These are phyloP conservation scores for Beauveria asiatica DNA, from an alignment of 2,329 filamentous ascomycete species.

Conservation along the genomic window DNA sequence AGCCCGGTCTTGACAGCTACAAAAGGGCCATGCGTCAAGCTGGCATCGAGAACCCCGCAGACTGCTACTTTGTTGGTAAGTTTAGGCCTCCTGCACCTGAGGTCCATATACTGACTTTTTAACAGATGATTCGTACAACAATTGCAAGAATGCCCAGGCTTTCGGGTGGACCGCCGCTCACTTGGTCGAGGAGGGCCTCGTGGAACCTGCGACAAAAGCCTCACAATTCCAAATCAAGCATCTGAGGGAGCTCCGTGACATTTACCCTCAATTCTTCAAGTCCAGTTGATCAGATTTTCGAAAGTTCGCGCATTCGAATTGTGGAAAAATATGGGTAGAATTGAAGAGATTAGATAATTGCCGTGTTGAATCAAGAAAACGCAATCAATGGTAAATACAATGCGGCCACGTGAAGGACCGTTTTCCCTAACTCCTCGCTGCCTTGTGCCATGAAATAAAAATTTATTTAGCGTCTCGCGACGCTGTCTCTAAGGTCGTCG, in stretches of 20 bases:
- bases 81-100: slow-evolving; percentile 12
- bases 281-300: slow-evolving; percentile 17
- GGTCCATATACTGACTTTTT: neutral
- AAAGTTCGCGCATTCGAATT: neutral
- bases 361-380: neutral
- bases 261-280: slow-evolving; percentile 86
- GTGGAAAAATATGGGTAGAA: neutral
- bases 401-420: neutral
- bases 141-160: slow-evolving; percentile 67
- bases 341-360: neutral
- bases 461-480: neutral
- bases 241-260: slow-evolving; percentile 63
- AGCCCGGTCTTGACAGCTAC: slow-evolving; percentile 77
- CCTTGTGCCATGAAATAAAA: slow-evolving; percentile 13
- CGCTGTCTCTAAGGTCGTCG: slow-evolving; percentile 46
- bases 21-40: slow-evolving; percentile 83
- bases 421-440: slow-evolving; percentile 21
- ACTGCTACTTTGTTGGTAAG: slow-evolving; percentile 91
- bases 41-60: slow-evolving; percentile 53
- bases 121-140: slow-evolving; percentile 79
- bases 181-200: slow-evolving; percentile 68
- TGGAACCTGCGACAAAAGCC: slow-evolving; percentile 53
- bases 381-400: neutral
- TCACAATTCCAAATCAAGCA: slow-evolving; percentile 67
- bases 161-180: slow-evolving; percentile 84